Base-by-base conservation (phyloP, 371 early-diverging fungal species). In the Syncephalastrum contaminatum region DNA sequence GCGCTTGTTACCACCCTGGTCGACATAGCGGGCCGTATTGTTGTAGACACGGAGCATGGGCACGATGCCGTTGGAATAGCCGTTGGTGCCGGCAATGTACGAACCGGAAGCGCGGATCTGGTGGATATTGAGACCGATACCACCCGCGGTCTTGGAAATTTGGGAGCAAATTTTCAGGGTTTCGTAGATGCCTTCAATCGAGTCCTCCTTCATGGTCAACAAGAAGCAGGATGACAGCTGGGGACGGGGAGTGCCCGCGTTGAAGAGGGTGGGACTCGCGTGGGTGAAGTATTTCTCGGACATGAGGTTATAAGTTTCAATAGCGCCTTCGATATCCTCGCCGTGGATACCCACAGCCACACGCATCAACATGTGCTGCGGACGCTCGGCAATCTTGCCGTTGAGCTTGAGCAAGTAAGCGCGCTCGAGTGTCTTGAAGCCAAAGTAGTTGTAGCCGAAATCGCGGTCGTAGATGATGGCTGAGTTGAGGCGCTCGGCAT, bases 321-420 rank as follows among this genome's bases (percentile, higher is more conserved):
- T 92, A 3, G 91, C 99, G 44, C 87, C 81, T 7, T 93, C 92
- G 48, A 99, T 81, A 69, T 99, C 92, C n/a, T 83, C 80, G 48
- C 91, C 94, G 64, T 99, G 99, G 64, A 99, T 98, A 36, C 99
- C 98, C 56, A 99, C 84, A 24, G 98, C 84, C 4, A 98, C 99
- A 64, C 99, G 91, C 99, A 99, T 99, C 59, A 99, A 79, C 90
- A 99, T 85, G 75, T 99, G 98, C 74, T 99, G 99, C 24, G 99
- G 99, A 21, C 99, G 86, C 72, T 99, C 99, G 2, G 93, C 94
- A 20, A 72, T 70, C 60, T 83, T 80, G 41, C 89, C 87, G 56
- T 92, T 84, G 67, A 97, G 87, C 59, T 89, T 84, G 55, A 99
- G 76, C 43, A 99, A 81, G 69, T 99, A 99, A 24, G 94, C 93